Percentiles rank a stretch among this genome's conserved stretches.
These are phyloP conservation scores for Daldinia childiae DNA, from an alignment of 495 filamentous ascomycete genomes.

Conservation along the genomic window DNA sequence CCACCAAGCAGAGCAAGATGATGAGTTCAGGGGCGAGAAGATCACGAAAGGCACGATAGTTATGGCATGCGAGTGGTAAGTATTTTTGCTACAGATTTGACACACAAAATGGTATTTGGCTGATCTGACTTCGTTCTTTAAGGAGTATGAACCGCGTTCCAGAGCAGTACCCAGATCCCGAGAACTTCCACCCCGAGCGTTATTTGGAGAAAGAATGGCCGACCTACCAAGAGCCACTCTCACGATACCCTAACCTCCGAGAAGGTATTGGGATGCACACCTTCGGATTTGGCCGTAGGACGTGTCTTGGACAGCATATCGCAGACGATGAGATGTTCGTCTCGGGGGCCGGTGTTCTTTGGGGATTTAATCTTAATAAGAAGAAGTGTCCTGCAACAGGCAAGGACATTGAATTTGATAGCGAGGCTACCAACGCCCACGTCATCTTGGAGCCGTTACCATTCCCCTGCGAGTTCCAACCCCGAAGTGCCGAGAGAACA, in stretches of 20 bases:
- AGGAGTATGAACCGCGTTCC: conserved; percentile 63
- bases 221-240: conserved; percentile 63
- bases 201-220: conserved; percentile 63
- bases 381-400: conserved; percentile 55
- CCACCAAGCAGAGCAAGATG: conserved; percentile 61
- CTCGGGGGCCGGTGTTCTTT: conserved; percentile 59
- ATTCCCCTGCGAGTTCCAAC: conserved; percentile 53
- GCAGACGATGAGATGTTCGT: conserved; percentile 66
- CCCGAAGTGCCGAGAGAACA: conserved; percentile 47
- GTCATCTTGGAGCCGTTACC: conserved; percentile 59
- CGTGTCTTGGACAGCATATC: conserved; percentile 70
- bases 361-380: conserved; percentile 59
- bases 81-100: not conserved
- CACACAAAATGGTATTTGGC: no score
- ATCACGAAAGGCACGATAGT: conserved; percentile 63
- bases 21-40: conserved; percentile 59
- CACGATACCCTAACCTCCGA: conserved; percentile 62
- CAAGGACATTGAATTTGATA: conserved; percentile 56
- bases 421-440: conserved; percentile 59
- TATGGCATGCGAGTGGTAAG: conserved; percentile 65
- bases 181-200: conserved; percentile 63
- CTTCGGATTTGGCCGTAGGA: conserved; percentile 71
- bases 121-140: not conserved
- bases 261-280: conserved; percentile 60
- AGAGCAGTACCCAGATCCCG: conserved; percentile 61